Conservation (phyloP, 371 early-diverging fungal genomes). For the Mortierella sp. region DNA sequence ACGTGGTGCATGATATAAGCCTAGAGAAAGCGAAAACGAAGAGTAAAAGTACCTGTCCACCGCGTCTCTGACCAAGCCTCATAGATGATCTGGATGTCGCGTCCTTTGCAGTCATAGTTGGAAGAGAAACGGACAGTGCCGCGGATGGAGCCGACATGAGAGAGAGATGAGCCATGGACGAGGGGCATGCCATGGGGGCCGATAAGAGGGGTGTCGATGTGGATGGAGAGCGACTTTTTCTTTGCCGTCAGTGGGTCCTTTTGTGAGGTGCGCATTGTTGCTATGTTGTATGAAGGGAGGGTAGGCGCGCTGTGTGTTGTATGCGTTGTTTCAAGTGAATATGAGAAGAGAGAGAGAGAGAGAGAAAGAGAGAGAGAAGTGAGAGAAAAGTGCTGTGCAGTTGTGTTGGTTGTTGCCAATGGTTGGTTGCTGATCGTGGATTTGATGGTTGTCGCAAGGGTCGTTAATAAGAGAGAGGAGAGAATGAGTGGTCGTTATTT, state of each 20-base stretch:
- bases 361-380: neutral
- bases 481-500: neutral
- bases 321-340: neutral
- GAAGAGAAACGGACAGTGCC: conserved; percentile 40
- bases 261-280: conserved; percentile 21
- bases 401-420: neutral
- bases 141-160: conserved; percentile 29
- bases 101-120: conserved; percentile 55
- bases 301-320: neutral
- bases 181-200: conserved; percentile 53
- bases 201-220: conserved; percentile 31
- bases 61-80: conserved; percentile 47
- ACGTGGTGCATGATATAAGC: too few relatives aligned
- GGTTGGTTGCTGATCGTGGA: neutral
- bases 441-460: neutral
- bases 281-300: neutral
- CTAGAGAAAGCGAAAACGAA: neutral
- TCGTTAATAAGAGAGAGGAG: neutral
- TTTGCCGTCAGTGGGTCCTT: conserved; percentile 18
- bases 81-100: conserved; percentile 51
- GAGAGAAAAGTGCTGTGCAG: neutral
- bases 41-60: conserved; percentile 22
- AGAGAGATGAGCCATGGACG: conserved; percentile 36
- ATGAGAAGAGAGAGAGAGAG: neutral
- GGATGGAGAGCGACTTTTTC: conserved; percentile 43